Percentiles rank a stretch among this genome's conserved stretches.
Evolutionary conservation across 176 grass and related monocot species (phyloP).

Genomic region (Thalia dealbata): DNA sequence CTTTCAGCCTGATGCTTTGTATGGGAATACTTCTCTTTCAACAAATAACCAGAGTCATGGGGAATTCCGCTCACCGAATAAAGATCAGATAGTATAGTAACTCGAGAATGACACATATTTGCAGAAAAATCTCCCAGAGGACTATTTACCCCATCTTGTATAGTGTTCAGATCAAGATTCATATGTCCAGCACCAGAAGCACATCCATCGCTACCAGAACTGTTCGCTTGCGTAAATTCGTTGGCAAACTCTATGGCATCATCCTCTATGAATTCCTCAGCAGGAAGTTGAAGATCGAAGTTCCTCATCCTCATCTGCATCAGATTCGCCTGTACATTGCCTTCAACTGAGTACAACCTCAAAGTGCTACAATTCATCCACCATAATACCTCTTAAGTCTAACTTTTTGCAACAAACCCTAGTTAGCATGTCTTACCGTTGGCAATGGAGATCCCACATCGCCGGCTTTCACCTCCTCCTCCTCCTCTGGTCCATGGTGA

Average conservation of each 20-base stretch:
- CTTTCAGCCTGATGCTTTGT: not conserved
- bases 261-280: not conserved
- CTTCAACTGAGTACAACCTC: not conserved
- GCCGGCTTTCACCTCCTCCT: not conserved
- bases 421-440: not conserved
- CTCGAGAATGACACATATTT: not conserved
- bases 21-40: not conserved
- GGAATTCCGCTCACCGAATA: not conserved
- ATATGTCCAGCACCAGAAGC: not conserved
- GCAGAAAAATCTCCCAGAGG: not conserved
- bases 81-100: conserved; percentile 2
- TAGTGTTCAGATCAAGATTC: not conserved
- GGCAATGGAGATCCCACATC: not conserved
- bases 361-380: not conserved
- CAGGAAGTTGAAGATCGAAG: conserved; percentile 8
- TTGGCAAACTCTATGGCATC: not conserved
- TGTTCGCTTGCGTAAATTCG: conserved; percentile 5
- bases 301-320: not conserved
- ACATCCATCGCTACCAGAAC: conserved; percentile 10
- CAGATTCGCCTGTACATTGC: conserved; percentile 10
- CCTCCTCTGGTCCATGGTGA: not conserved
- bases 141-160: not conserved
- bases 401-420: not conserved
- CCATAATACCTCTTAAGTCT: not conserved
- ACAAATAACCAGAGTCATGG: not conserved